Evolutionary conservation across 2,329 filamentous ascomycete genomes (phyloP), one percentile per base, ranked within the genome.

Genomic region (Xylariaceae sp.): DNA sequence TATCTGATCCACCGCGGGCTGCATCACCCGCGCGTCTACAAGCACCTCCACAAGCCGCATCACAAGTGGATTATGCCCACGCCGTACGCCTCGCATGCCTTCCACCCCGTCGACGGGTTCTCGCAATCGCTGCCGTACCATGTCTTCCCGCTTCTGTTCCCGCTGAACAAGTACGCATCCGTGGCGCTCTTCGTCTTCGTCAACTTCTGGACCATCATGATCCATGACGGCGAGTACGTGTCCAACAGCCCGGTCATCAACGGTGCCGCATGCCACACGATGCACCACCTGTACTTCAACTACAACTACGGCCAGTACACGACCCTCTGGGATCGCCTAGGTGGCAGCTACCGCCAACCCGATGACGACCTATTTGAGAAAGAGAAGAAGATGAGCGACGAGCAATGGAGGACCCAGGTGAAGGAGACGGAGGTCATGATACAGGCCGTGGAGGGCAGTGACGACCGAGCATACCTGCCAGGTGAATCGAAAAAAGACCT

Each of bases 1-100:
- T 90, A 91, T 72, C 83, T 82, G 73, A 89, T 90, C 59, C 86
- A 90, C 69, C 82, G 86, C 37, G 82, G 79, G 32, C 72, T 89
- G 46, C 86, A 91, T 67, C 82, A 87, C 64, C 83, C 83, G 6
- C 57, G 69, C 37, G 65, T 93, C 57, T 97, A 97, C 80, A 94
- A 91, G 74, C 75, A 75, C 55, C 77, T 96, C 40, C 92, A 97
- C 80, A 97, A 97, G 80, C 85, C 90, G 55, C 92, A 97, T 71
- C 92, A 97, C 82, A 96, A 95, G 75, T 97, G 92, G 92, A 96
- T 97, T 70, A 94, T 96, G 88, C 92, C 92, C 3, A 95, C 89
- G 3, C 92, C 92, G 1, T 96, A 82, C 66, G 91, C 92, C 34
- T 90, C 85, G 57, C 87, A 95, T 64, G 92, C 92, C 47, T 97